Evolutionary conservation across 768 basidiomycete species (phyloP).

Genomic region (Leucocoprinus sp.): DNA sequence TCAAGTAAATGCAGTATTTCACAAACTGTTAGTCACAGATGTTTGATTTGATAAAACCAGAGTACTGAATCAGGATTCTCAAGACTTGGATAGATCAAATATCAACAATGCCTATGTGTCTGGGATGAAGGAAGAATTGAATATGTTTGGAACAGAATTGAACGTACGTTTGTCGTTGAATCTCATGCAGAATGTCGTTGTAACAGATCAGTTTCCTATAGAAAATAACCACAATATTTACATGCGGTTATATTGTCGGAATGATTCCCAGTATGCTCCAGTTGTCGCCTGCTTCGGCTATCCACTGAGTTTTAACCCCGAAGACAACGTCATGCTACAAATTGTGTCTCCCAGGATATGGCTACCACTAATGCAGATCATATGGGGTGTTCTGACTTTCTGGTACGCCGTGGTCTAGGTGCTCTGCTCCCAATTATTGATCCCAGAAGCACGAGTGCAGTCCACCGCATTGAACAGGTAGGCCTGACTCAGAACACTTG

Average conservation of each 20-base stretch:
- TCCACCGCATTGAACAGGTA: conserved; percentile 50
- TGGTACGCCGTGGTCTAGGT: conserved; percentile 28
- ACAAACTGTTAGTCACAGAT: conserved; percentile 42
- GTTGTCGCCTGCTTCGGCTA: not conserved
- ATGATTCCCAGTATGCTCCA: conserved; percentile 53
- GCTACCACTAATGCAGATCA: conserved; percentile 56
- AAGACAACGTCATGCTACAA: conserved; percentile 62
- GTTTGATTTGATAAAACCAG: not conserved
- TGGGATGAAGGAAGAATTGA: conserved; percentile 67
- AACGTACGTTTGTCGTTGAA: conserved; percentile 31
- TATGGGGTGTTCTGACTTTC: conserved; percentile 61
- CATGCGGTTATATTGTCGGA: conserved; percentile 68
- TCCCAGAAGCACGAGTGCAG: conserved; percentile 41
- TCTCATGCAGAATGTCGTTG: too few species aligned
- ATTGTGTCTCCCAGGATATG: conserved; percentile 55
- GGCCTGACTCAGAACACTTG: not conserved
- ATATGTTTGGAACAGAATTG: conserved; percentile 56
- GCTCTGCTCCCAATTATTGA: not conserved
- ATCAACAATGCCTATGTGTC: conserved; percentile 72
- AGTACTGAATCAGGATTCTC: not conserved
- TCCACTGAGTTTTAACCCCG: not conserved
- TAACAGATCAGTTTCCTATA: too few species aligned
- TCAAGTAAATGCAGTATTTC: conserved; percentile 39
- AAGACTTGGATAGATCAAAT: conserved; percentile 64
- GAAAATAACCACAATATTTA: conserved; percentile 66